Conservation (phyloP, 2,329 filamentous ascomycete species). For the Cladorrhinum sp. region DNA sequence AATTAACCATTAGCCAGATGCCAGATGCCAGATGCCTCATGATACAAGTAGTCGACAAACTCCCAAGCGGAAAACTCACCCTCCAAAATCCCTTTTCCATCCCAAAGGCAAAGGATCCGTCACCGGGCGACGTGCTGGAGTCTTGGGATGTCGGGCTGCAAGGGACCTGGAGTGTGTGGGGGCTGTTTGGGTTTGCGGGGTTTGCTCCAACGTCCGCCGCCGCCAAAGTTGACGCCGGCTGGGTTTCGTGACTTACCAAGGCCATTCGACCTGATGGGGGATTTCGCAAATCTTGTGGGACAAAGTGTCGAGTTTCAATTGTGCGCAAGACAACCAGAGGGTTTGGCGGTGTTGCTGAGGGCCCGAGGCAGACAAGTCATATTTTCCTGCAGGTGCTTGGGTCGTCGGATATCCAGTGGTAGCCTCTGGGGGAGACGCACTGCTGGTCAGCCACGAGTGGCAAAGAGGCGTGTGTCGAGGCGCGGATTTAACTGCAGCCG, state of each 20-base stretch:
- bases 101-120: constrained; percentile 10
- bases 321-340: no score
- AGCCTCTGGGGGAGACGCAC: no score
- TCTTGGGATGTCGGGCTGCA: not conserved
- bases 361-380: not conserved
- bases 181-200: not conserved
- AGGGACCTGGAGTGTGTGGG: not conserved
- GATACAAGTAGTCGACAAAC: no score
- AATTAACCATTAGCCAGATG: no score
- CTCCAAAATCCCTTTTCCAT: constrained; percentile 20
- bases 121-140: not conserved
- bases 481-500: no score
- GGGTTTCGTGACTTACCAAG: not conserved
- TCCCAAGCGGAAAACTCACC: constrained; percentile 1
- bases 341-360: not conserved
- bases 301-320: not conserved
- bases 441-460: no score
- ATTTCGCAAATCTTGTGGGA: no score
- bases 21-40: no score
- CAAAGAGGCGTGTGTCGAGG: no score
- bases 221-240: not conserved
- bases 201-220: not conserved
- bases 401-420: no score
- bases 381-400: no score
- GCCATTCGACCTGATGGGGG: not conserved